Conservation (phyloP, 1,139 yeast species). For the Geotrichum reessii region DNA sequence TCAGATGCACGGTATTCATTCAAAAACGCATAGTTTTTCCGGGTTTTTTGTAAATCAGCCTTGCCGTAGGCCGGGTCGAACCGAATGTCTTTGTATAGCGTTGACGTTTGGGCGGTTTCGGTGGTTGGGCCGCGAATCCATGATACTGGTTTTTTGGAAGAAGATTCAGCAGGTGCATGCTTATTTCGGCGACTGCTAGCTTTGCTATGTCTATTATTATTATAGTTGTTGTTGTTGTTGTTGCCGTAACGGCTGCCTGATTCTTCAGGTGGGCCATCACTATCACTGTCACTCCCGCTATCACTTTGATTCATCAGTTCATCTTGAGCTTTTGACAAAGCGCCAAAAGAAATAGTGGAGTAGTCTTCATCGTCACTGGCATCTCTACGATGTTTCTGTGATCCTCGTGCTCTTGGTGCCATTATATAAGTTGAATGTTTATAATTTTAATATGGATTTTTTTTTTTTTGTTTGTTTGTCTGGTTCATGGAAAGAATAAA, state of each 20-base stretch:
- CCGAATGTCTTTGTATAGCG: slow-evolving; percentile 67
- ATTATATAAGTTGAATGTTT: background rate
- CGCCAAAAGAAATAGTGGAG: slow-evolving; percentile 49
- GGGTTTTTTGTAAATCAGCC: slow-evolving; percentile 56
- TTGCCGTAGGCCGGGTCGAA: slow-evolving; percentile 87
- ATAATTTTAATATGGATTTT: background rate
- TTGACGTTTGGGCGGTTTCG: slow-evolving; percentile 34
- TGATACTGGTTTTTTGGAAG: slow-evolving; percentile 67
- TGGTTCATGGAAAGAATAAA: too few relatives aligned
- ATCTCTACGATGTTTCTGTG: background rate
- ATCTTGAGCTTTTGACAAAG: slow-evolving; percentile 53
- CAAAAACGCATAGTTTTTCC: slow-evolving; percentile 75
- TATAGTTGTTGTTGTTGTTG: slow-evolving; percentile 16
- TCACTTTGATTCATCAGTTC: slow-evolving; percentile 35
- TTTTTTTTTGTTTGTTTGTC: too few relatives aligned
- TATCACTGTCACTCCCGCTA: slow-evolving; percentile 15
- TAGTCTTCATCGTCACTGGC: slow-evolving; percentile 16
- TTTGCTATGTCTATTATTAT: slow-evolving; percentile 14
- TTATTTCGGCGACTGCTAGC: slow-evolving; percentile 35
- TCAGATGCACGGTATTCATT: slow-evolving; percentile 81
- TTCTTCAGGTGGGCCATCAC: slow-evolving; percentile 27
- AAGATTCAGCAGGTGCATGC: slow-evolving; percentile 76
- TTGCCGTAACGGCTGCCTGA: slow-evolving; percentile 4
- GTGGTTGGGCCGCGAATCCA: slow-evolving; percentile 73
- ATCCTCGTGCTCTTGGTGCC: background rate